These are phyloP conservation scores for Suillus alpinus DNA, from an alignment of 768 basidiomycete species.

Conservation along the genomic window DNA sequence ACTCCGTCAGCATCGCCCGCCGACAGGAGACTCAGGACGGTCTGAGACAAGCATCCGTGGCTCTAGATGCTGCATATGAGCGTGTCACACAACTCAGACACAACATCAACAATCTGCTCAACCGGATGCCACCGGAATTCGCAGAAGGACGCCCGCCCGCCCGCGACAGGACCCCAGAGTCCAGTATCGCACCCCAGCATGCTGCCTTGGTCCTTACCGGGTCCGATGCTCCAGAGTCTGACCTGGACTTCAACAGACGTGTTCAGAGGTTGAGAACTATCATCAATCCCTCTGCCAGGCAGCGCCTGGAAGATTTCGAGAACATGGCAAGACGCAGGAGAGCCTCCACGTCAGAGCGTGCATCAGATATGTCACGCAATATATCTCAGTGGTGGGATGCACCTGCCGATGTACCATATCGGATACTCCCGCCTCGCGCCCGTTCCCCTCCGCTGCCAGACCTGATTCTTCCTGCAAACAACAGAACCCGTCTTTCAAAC, in stretches of 20 bases:
- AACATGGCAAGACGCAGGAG: conserved; percentile 14
- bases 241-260: conserved; percentile 27
- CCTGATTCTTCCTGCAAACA: conserved; percentile 17
- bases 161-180: conserved; percentile 15
- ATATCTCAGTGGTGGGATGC: conserved; percentile 15
- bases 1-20: neutral
- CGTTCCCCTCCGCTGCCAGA: conserved; percentile 32
- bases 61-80: conserved; percentile 52
- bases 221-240: conserved; percentile 14
- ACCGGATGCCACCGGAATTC: conserved; percentile 36
- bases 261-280: conserved; percentile 29
- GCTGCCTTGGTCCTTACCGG: conserved; percentile 29
- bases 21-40: conserved; percentile 31
- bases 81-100: conserved; percentile 54
- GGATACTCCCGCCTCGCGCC: conserved; percentile 12
- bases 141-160: conserved; percentile 9
- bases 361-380: neutral
- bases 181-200: conserved; percentile 27
- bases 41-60: conserved; percentile 50
- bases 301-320: conserved; percentile 33
- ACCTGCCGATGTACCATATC: conserved; percentile 6
- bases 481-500: neutral
- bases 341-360: neutral
- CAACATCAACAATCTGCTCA: conserved; percentile 43
- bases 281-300: conserved; percentile 27